Percentiles rank a stretch among this genome's conserved stretches.
phyloP scores from a whole-genome alignment of 106 monocot genomes.

The Cymbidium sinense region DNA sequence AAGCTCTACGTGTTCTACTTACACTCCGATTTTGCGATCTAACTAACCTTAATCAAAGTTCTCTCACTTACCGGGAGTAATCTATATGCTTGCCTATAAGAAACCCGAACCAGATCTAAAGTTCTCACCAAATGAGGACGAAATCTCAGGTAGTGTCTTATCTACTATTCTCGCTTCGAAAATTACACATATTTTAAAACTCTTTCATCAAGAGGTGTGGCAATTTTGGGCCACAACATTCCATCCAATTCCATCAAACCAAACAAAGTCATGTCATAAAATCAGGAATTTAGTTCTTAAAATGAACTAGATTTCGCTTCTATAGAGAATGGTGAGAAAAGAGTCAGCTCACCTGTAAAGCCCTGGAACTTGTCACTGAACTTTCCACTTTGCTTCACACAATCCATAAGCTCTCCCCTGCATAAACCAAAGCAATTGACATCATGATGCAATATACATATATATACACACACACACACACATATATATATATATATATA shows the following conservation, averaged over 20 bases:
- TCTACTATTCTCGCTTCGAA: too few relatives aligned
- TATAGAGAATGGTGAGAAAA: not conserved
- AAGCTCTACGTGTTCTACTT: too few relatives aligned
- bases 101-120: too few relatives aligned
- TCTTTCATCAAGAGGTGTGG: too few relatives aligned
- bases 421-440: not conserved
- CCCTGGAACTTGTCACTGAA: constrained; percentile 58
- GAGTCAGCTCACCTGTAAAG: constrained; percentile 50
- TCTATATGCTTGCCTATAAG: too few relatives aligned
- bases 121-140: too few relatives aligned
- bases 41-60: too few relatives aligned
- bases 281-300: not conserved
- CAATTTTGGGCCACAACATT: too few relatives aligned
- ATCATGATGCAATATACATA: not conserved
- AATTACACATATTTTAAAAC: too few relatives aligned
- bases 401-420: constrained; percentile 88
- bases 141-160: too few relatives aligned
- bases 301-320: not conserved
- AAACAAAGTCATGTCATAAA: not conserved
- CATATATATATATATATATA: not conserved
- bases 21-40: too few relatives aligned
- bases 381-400: constrained; percentile 60
- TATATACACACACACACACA: not conserved
- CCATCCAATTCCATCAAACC: not conserved
- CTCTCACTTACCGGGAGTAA: too few relatives aligned